Conservation (phyloP, 2,329 filamentous ascomycete species). For the Fusarium bulbicola region DNA sequence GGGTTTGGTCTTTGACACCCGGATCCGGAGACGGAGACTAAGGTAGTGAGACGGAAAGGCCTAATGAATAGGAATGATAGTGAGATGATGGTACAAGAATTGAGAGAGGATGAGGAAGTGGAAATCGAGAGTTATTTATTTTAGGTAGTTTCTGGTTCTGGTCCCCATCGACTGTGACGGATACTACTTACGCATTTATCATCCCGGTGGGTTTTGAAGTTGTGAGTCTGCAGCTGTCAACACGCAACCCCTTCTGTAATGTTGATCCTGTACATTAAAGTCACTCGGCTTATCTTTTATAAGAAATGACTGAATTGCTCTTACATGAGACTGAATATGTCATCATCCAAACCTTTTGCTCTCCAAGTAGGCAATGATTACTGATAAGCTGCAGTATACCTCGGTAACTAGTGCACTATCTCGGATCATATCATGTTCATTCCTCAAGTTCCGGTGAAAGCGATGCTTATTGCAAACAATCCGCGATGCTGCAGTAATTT, state of each 20-base stretch:
- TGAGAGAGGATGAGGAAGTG: neutral
- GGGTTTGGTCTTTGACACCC: conserved; percentile 8
- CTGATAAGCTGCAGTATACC: neutral
- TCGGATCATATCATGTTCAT: neutral
- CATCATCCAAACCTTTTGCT: neutral
- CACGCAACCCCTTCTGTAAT: neutral
- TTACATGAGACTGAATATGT: neutral
- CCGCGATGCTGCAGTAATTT: neutral
- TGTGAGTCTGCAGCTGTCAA: neutral
- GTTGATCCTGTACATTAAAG: neutral
- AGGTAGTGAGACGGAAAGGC: neutral
- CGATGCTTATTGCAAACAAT: neutral
- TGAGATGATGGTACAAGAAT: neutral
- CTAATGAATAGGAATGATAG: neutral
- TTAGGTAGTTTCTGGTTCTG: conserved; percentile 6
- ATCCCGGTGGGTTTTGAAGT: conserved; percentile 31
- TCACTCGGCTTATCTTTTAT: neutral
- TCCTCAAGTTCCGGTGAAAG: neutral
- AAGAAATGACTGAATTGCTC: neutral
- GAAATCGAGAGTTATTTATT: conserved; percentile 6
- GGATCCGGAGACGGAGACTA: conserved; percentile 1
- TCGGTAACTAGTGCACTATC: neutral
- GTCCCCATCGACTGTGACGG: conserved; percentile 34
- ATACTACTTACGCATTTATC: conserved; percentile 37
- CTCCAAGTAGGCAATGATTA: neutral